Evolutionary conservation across 148 eudicot species (phyloP).

Genomic region (Chenopodium berlandieri): DNA sequence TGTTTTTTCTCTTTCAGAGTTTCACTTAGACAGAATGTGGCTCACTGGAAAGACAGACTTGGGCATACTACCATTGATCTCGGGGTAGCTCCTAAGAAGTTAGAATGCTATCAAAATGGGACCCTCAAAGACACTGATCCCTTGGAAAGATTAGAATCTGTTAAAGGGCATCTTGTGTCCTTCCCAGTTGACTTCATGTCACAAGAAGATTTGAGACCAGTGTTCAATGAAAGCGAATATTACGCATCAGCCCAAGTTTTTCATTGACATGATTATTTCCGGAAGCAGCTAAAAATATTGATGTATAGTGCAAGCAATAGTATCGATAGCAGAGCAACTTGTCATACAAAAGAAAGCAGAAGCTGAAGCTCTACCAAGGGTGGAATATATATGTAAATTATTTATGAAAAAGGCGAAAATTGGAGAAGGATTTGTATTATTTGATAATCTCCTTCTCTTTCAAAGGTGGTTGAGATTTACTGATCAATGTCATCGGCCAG

Average conservation of each 20-base stretch:
- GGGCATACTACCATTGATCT: conserved; percentile 93
- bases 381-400: no score
- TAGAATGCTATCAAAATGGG: conserved; percentile 84
- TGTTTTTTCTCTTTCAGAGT: conserved; percentile 38
- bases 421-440: conserved; percentile 11
- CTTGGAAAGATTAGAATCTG: conserved; percentile 65
- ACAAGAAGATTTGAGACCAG: conserved; percentile 91
- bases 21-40: conserved; percentile 78
- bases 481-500: not conserved
- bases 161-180: conserved; percentile 94
- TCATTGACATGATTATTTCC: conserved; percentile 40
- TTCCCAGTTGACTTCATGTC: conserved; percentile 94
- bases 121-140: conserved; percentile 65
- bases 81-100: conserved; percentile 81
- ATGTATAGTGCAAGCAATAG: no score
- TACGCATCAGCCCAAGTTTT: conserved; percentile 96
- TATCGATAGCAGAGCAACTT: not conserved
- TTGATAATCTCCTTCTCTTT: conserved; percentile 21
- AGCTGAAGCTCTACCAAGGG: no score
- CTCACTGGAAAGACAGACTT: conserved; percentile 82
- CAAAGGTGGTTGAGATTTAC: not conserved
- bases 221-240: conserved; percentile 95
- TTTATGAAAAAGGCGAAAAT: not conserved
- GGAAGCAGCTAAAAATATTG: not conserved
- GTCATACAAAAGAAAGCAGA: not conserved